These are phyloP conservation scores for Pogostemon cablin DNA, from an alignment of 257 asterid species.

Conservation along the genomic window DNA sequence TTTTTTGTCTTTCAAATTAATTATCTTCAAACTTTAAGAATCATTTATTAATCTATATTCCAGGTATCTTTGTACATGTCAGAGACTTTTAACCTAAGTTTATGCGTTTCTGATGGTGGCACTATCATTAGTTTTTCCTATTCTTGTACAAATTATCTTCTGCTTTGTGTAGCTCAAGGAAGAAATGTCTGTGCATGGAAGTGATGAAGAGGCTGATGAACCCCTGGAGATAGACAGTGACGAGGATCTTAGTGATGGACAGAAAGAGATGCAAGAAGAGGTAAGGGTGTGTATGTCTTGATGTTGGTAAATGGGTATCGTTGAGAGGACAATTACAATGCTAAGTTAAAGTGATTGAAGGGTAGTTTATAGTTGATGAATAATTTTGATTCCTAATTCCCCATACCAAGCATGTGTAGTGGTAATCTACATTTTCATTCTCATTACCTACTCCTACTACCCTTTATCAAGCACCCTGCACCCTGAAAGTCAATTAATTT, in stretches of 20 bases:
- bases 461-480: too few species aligned
- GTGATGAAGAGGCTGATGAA: constrained; percentile 94
- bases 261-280: constrained; percentile 65
- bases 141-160: neutral
- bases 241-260: constrained; percentile 76
- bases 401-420: too few species aligned
- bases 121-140: neutral
- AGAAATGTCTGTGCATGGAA: constrained; percentile 88
- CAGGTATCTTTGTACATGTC: neutral
- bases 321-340: neutral
- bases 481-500: too few species aligned
- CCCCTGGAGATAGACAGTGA: constrained; percentile 80
- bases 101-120: neutral
- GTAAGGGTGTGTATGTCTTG: constrained; percentile 35
- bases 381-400: too few species aligned
- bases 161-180: constrained; percentile 73
- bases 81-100: neutral
- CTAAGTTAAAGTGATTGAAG: too few species aligned
- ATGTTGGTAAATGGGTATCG: neutral
- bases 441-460: too few species aligned
- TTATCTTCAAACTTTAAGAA: neutral
- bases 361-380: too few species aligned
- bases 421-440: too few species aligned
- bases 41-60: constrained; percentile 6
- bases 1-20: neutral